phyloP scores from a whole-genome alignment of 176 grass and related monocot species.

The Triticum dicoccoides region DNA sequence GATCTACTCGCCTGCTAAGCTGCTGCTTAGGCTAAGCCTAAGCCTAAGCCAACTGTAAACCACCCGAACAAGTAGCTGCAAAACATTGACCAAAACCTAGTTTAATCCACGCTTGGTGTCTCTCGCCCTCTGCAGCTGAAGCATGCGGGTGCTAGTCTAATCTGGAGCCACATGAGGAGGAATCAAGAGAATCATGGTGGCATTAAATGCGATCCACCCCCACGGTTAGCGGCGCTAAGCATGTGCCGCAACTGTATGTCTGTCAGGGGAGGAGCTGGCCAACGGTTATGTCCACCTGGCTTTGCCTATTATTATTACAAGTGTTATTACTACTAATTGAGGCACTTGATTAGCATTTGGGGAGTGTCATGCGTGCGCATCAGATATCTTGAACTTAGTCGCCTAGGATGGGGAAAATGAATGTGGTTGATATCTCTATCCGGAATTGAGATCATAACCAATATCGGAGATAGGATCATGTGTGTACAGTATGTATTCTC shows the following conservation, averaged over 20 bases:
- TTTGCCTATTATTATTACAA: background rate
- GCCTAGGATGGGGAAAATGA: background rate
- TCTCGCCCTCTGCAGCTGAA: background rate
- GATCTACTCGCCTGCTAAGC: background rate
- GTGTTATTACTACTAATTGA: background rate
- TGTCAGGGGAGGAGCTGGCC: constrained; percentile 1
- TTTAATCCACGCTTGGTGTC: background rate
- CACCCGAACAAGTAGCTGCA: background rate
- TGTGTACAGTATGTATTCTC: background rate
- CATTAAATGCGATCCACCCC: constrained; percentile 35
- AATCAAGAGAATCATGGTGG: constrained; percentile 20
- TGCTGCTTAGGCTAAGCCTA: background rate
- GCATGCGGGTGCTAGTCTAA: constrained; percentile 19
- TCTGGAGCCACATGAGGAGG: constrained; percentile 15
- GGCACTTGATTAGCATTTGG: background rate
- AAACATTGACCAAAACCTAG: constrained; percentile 16
- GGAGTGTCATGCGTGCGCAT: background rate
- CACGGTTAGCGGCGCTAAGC: constrained; percentile 25
- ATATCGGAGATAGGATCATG: background rate
- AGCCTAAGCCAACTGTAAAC: background rate
- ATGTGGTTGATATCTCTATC: background rate
- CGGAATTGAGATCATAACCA: background rate
- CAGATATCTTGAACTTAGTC: background rate
- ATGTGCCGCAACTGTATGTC: constrained; percentile 20
- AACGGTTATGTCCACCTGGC: constrained; percentile 21